Evolutionary conservation across 176 grass and related monocot genomes (phyloP).

Genomic region (Carex myosuroides): DNA sequence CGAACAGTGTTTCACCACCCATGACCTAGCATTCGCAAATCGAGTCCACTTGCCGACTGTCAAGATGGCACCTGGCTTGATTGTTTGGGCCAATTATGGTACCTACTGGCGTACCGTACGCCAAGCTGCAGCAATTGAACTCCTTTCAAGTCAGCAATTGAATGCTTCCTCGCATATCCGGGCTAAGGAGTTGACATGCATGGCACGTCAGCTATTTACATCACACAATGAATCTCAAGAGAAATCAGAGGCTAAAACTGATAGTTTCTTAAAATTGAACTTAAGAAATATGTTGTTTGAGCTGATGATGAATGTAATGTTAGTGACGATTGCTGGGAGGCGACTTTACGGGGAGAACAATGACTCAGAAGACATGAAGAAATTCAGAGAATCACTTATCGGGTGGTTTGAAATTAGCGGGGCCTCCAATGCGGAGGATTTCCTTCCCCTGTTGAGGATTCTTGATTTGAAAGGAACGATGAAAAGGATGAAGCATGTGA

Average conservation of each 20-base stretch:
- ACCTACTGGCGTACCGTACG: not conserved
- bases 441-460: slow-evolving; percentile 15
- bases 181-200: not conserved
- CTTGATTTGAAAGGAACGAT: slow-evolving; percentile 10
- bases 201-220: not conserved
- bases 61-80: not conserved
- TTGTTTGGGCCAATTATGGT: slow-evolving; percentile 5
- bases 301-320: slow-evolving; percentile 21
- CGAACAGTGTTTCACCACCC: slow-evolving; percentile 27
- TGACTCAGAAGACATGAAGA: not conserved
- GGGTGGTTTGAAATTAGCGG: not conserved
- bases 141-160: not conserved
- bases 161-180: slow-evolving; percentile 7
- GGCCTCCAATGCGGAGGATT: not conserved
- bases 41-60: slow-evolving; percentile 3
- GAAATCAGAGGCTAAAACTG: not conserved
- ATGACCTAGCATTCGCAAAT: slow-evolving; percentile 30
- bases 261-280: not conserved
- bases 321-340: slow-evolving; percentile 1
- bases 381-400: not conserved
- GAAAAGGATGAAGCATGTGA: not conserved
- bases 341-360: not conserved
- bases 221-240: not conserved
- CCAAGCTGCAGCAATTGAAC: not conserved
- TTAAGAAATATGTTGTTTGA: slow-evolving; percentile 19